Evolutionary conservation across 2,329 filamentous ascomycete genomes (phyloP), one percentile per base, ranked within the genome.

Genomic region (Aspergillus ruber): DNA sequence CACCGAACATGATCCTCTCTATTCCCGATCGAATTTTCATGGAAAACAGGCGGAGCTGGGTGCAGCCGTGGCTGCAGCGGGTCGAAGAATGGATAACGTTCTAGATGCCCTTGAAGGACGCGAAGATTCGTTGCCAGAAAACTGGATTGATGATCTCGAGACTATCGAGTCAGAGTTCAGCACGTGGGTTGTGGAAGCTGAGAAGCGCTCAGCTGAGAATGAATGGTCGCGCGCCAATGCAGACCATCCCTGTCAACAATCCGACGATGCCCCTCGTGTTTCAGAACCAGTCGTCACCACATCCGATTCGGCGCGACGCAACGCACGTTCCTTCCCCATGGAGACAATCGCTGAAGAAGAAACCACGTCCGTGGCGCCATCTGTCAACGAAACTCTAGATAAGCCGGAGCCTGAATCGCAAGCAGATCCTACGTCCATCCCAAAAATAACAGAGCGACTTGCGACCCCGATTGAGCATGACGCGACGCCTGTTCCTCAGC

Each of bases 61-160:
- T 48, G 72, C 78, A 27, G 86, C 86, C 55, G 82, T 96, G 29
- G 74, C 80, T 12, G 77, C 77, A 32, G 77, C 90, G 0, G 91
- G 88, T 0, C 79, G 79, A 42, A 78, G 83, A 35, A 75, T 97
- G 51, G 93, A 98, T 65, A 81, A 78, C 44, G 89, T 96, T 79
- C 77, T 98, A 12, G 90, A 98, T 67, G 78, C 81, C 27, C 75
- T 97, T 2, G 93, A 97, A 66, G 90, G 89, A 1, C 77, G 83
- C 46, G 77, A 85, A 39, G 93, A 98, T 60, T 88, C 86, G 0
- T 73, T 98, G 8, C 93, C 93, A 0, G 86, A 94, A 36, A 66
- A 74, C 23, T 98, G 91, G 93, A 81, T 97, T 47, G 88, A 95
- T 58, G 79, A 84, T 4, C 85, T 97, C 71, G 93, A 97, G 65